These are phyloP conservation scores for Xylaria polymorpha DNA, from an alignment of 2,329 filamentous ascomycete genomes.

Conservation along the genomic window DNA sequence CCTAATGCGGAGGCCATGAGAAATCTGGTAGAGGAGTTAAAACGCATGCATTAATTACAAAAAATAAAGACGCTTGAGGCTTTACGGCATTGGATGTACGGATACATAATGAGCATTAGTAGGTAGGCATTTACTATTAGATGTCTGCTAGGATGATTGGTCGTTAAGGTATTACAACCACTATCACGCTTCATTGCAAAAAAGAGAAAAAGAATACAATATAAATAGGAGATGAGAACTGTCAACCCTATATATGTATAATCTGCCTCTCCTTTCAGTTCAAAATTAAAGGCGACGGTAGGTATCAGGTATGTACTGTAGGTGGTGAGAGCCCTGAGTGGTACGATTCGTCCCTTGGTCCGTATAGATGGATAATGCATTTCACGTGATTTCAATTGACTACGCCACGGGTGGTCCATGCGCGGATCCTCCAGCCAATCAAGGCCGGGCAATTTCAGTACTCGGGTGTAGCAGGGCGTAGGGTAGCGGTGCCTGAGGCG, in stretches of 20 bases:
- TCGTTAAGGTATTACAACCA: not conserved
- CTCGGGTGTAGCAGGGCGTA: slow-evolving; percentile 43
- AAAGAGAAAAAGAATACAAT: not conserved
- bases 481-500: slow-evolving; percentile 56
- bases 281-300: too few species aligned
- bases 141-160: not conserved
- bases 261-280: too few species aligned
- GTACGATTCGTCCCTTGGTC: not conserved
- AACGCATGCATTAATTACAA: slow-evolving; percentile 65
- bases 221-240: not conserved
- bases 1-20: slow-evolving; percentile 72
- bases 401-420: slow-evolving; percentile 25
- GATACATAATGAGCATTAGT: not conserved
- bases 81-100: not conserved
- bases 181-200: not conserved
- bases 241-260: not conserved
- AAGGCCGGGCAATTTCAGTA: slow-evolving; percentile 57
- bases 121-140: not conserved
- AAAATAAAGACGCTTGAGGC: not conserved
- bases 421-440: slow-evolving; percentile 55
- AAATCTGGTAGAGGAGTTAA: slow-evolving; percentile 70
- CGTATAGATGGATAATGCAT: not conserved
- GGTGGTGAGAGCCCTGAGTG: too few species aligned
- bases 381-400: slow-evolving; percentile 33
- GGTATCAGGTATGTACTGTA: too few species aligned